phyloP scores from a whole-genome alignment of 306 rosid species.

The Gastrolobium villosum region DNA sequence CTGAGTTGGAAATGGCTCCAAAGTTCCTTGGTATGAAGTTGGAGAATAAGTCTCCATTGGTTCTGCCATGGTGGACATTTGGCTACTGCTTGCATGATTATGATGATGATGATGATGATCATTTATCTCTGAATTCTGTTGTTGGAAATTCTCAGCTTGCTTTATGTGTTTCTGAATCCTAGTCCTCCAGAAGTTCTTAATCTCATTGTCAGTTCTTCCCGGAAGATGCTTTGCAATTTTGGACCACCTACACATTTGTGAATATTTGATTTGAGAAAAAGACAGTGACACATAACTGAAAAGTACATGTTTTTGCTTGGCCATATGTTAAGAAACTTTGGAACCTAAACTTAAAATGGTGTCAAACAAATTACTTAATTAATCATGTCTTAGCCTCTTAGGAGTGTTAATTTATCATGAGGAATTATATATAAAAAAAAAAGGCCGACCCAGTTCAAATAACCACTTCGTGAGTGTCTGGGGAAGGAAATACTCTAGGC shows the following conservation, averaged over 20 bases:
- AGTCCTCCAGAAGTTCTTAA: conserved; percentile 98
- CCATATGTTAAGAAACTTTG: background rate
- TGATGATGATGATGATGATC: conserved; percentile 44
- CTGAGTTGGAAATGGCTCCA: conserved; percentile 53
- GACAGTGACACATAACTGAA: conserved; percentile 37
- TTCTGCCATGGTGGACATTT: conserved; percentile 50
- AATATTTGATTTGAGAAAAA: conserved; percentile 7
- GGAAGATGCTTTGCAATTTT: conserved; percentile 96
- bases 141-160: conserved; percentile 66
- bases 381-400: background rate
- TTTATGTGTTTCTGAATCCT: conserved; percentile 95
- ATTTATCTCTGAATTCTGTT: conserved; percentile 53
- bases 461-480: too few species aligned
- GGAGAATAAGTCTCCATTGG: conserved; percentile 62
- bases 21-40: conserved; percentile 46
- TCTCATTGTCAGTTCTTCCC: conserved; percentile 96
- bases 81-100: conserved; percentile 63
- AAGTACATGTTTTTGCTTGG: background rate
- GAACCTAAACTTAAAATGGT: background rate
- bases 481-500: too few species aligned
- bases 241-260: conserved; percentile 79
- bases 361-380: background rate
- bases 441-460: too few species aligned
- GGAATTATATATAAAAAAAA: too few species aligned
- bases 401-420: background rate